phyloP scores from a whole-genome alignment of 768 basidiomycete genomes.

The Tricholoma hemisulphureum region DNA sequence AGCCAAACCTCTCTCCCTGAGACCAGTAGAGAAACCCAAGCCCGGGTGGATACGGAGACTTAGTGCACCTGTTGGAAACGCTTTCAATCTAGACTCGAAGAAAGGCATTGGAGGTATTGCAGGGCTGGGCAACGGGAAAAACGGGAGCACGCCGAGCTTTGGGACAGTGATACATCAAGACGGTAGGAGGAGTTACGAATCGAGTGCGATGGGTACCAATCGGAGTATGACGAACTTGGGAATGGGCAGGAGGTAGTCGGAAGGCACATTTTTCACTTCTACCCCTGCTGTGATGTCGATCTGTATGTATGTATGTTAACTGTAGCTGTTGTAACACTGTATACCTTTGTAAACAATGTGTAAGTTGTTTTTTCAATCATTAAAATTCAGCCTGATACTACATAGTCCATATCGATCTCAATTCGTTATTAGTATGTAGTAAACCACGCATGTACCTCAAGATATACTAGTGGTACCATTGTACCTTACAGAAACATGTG shows the following conservation, averaged over 20 bases:
- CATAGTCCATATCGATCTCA: neutral
- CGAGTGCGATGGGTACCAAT: slow-evolving; percentile 40
- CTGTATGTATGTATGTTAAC: neutral
- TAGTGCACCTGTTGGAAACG: slow-evolving; percentile 68
- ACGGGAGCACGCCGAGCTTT: slow-evolving; percentile 36
- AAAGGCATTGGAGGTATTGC: slow-evolving; percentile 31
- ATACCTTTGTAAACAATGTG: too few species aligned
- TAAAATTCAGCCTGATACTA: too few species aligned
- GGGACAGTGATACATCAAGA: slow-evolving; percentile 42
- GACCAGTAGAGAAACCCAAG: slow-evolving; percentile 52
- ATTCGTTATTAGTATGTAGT: neutral
- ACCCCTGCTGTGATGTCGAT: neutral
- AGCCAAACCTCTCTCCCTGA: slow-evolving; percentile 43
- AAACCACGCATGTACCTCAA: neutral
- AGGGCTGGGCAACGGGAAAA: slow-evolving; percentile 48
- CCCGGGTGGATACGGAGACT: slow-evolving; percentile 71
- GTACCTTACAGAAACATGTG: slow-evolving; percentile 1
- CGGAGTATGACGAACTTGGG: slow-evolving; percentile 53
- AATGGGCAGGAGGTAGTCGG: slow-evolving; percentile 36
- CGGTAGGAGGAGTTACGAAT: slow-evolving; percentile 47
- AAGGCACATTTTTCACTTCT: slow-evolving; percentile 2
- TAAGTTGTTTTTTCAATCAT: too few species aligned
- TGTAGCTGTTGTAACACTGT: neutral
- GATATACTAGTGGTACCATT: neutral
- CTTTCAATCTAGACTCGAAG: slow-evolving; percentile 59